These are phyloP conservation scores for Penicillium pulvis DNA, from an alignment of 495 filamentous ascomycete species.

Conservation along the genomic window DNA sequence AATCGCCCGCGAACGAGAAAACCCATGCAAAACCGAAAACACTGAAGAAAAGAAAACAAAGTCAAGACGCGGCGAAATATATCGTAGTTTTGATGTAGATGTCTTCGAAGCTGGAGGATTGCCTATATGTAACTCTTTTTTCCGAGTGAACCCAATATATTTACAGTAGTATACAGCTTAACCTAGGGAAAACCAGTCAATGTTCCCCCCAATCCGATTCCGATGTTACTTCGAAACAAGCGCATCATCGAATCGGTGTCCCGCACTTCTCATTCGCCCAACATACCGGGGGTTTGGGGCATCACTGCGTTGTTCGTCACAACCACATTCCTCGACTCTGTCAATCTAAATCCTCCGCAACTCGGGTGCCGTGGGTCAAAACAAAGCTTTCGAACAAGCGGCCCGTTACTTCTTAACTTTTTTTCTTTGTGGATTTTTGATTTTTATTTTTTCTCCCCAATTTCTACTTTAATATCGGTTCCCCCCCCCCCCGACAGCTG, in stretches of 20 bases:
- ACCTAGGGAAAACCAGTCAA: neutral
- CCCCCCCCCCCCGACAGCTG: conserved; percentile 29
- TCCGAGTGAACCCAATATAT: neutral
- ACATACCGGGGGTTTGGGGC: conserved; percentile 15
- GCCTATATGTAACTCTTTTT: neutral
- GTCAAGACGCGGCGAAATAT: neutral
- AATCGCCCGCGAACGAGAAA: conserved; percentile 3
- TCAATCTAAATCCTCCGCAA: conserved; percentile 9
- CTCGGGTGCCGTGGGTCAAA: conserved; percentile 36
- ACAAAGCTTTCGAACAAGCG: conserved; percentile 29
- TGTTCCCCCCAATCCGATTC: neutral
- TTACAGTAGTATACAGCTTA: neutral
- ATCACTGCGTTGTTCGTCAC: conserved; percentile 21
- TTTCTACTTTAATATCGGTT: conserved; percentile 19
- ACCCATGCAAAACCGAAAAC: conserved; percentile 11
- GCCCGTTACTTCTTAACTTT: conserved; percentile 13
- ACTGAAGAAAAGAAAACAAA: conserved; percentile 1
- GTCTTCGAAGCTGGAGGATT: neutral
- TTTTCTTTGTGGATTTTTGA: conserved; percentile 12
- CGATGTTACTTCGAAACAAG: conserved; percentile 19
- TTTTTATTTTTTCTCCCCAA: conserved; percentile 24
- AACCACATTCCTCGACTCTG: conserved; percentile 26
- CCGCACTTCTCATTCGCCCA: conserved; percentile 15
- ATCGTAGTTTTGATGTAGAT: neutral
- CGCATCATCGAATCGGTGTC: conserved; percentile 22